Evolutionary conservation across 2,329 filamentous ascomycete genomes (phyloP), one percentile per base, ranked within the genome.

Genomic region (Calonectria honghensis): DNA sequence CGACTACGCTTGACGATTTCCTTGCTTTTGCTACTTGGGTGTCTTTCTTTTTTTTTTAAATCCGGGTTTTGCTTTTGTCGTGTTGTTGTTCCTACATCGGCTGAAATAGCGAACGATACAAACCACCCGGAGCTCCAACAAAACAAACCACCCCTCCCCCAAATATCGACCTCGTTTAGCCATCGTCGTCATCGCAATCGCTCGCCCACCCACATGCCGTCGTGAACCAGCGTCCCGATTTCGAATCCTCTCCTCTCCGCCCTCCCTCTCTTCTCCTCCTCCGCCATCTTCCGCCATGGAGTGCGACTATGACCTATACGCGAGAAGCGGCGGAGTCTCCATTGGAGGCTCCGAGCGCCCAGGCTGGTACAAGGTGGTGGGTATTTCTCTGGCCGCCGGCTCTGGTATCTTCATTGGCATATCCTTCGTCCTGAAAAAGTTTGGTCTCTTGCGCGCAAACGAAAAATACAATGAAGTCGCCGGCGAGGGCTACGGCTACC

Each of bases 381-480:
- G 97, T 70, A 95, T 99, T 76, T 89, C 92, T 29, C 89, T 99
- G 45, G 97, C 97, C 20, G 90, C 98, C 73, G 92, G 93, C 39
- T 98, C 96, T 0, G 97, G 97, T 52, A 84, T 95, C 73, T 98
- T 98, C 84, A 99, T 99, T 82, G 97, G 97, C 70, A 90, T 94
- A 18, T 98, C 96, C 0, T 99, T 98, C 84, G 96, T 98, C 35
- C 87, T 99, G 82, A 98, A 98, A 87, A 99, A 99, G 87, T 90
- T 95, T 74, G 97, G 97, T 6, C 87, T 99, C 79, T 89, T 99
- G 75, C 96, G 93, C 84, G 96, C 97, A 66, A 99, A 98, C 85
- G 93, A 95, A 80, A 98, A 98, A 85, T 98, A 98, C 88, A 94
- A 98, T 76, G 96, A 98, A 86, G 95, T 95, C 78, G 96, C 97